These are phyloP conservation scores for Talaromyces albobiverticillius DNA, from an alignment of 2,329 filamentous ascomycete species.

Conservation along the genomic window DNA sequence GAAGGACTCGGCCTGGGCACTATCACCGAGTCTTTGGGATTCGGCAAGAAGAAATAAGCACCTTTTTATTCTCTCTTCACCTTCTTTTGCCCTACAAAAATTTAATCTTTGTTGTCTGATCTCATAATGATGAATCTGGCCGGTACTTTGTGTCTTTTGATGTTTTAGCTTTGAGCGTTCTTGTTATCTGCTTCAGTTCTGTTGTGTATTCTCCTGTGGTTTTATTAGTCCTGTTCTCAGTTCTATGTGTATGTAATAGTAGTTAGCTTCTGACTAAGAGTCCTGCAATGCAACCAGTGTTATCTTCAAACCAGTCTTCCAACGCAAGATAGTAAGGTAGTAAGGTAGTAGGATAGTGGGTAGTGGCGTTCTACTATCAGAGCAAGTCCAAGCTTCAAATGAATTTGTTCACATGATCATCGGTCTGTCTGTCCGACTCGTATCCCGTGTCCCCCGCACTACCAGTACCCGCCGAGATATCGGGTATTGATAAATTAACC, in stretches of 20 bases:
- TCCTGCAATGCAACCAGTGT: background rate
- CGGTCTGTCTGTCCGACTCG: too few species aligned
- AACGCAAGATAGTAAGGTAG: too few species aligned
- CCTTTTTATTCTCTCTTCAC: background rate
- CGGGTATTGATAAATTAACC: too few species aligned
- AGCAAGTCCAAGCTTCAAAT: too few species aligned
- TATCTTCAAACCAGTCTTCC: background rate
- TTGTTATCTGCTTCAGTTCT: background rate
- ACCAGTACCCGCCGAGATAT: too few species aligned
- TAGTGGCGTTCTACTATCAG: too few species aligned
- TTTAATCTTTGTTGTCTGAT: background rate
- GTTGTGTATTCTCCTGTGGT: background rate
- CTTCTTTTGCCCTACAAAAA: too few species aligned
- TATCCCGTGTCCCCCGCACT: too few species aligned
- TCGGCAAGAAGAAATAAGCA: slow-evolving; percentile 51
- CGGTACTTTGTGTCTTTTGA: too few species aligned
- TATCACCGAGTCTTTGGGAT: slow-evolving; percentile 36
- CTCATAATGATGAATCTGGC: too few species aligned
- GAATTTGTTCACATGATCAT: too few species aligned
- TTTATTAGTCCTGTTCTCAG: background rate
- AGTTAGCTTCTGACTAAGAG: background rate
- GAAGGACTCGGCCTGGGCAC: slow-evolving; percentile 52
- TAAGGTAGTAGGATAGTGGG: too few species aligned
- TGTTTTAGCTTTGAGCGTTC: background rate
- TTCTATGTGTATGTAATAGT: background rate